Base-by-base conservation (phyloP, 192 early-diverging fungal genomes). In the Geranomyces variabilis region DNA sequence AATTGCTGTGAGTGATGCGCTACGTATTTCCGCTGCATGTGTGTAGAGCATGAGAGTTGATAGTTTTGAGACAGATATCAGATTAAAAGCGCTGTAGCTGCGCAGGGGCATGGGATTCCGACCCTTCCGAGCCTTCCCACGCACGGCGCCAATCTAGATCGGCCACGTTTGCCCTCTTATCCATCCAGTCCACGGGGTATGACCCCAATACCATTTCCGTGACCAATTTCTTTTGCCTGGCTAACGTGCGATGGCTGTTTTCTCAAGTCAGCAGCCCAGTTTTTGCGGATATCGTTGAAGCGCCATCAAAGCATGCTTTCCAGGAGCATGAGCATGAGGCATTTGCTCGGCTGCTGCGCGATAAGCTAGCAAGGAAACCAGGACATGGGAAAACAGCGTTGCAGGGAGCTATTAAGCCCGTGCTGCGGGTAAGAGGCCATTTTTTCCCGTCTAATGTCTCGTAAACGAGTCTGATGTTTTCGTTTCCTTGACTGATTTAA, bases 301-400 rank as follows among this genome's bases (percentile, higher is more conserved):
- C 45, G n/a, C 30, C 26, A 17, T 64, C 69, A 6, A 75, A 69
- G 45, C 66, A 70, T 46, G 69, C 63, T 30, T 78, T 73, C 55
- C 19, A 73, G n/a, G 74, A 79, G 17, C 36, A 74, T 26, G 77
- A 81, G 43, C 75, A 81, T 58, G 74, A 78, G 29, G 78, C 76
- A 24, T 81, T 81, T 64, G 75, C 69, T 10, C 51, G 53, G 44
- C 64, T 67, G 44, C 46, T 81, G 63, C 44, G 64, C 15, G 62
- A 47, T 44, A 79, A 81, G 63, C 66, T 81, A 15, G 33, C 63
- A 9, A 64, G 28, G 41, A 46, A 29, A 60, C 58, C 58, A 53
- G 36, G 5, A 41, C 36, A 41, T 10, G 36, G 36, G 36, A 41
- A 41, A 41, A 41, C 36, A 10, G 36, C 36, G 10, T 41, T 41